Evolutionary conservation across 2,329 filamentous ascomycete genomes (phyloP), one percentile per base, ranked within the genome.

Genomic region (Sclerotinia nivalis): DNA sequence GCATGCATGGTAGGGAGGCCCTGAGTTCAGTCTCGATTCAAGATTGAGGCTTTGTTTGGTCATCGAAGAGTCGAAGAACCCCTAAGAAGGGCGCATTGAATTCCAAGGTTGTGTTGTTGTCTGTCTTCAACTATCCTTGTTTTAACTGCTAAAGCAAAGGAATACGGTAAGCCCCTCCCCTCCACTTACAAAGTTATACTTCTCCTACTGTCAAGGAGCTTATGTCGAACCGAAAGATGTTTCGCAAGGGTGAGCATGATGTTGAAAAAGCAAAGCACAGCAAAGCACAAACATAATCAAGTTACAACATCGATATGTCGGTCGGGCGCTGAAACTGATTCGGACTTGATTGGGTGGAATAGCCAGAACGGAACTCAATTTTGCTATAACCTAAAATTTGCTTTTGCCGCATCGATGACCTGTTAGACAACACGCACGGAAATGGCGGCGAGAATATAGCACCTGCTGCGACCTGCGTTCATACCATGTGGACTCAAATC

Each of bases 31-130:
- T 55, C 50, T 56, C 49, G 64, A 66, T 31, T 31, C 59, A 45
- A 47, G 58, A 45, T 50, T 50, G 31, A 45, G 55, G 54, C 47
- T 49, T 47, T 50, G 56, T 61, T 64, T 61, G 56, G 45, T 54
- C 55, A 68, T 68, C 55, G 66, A 68, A 62, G 55, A 40, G 40
- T 43, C 40, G 40, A 43, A 43, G 40, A 43, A 43, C 40, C 55
- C 45, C 56, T 68, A 68, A 68, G 66, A 66, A 66, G 45, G 55
- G 66, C 66, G 66, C 56, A 62, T 52, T 60, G 54, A 68, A 61
- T 61, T 68, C 66, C 66, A 61, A 68, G 55, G 66, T 61, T 61
- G 25, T 67, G 40, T 60, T 58, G 20, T 25, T 65, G 49, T 65
- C 31, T 60, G 31, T 22, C 25, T 31, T 65, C 25, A 40, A 37